Conservation (phyloP, 2,329 filamentous ascomycete genomes). For the Apiospora arundinis region DNA sequence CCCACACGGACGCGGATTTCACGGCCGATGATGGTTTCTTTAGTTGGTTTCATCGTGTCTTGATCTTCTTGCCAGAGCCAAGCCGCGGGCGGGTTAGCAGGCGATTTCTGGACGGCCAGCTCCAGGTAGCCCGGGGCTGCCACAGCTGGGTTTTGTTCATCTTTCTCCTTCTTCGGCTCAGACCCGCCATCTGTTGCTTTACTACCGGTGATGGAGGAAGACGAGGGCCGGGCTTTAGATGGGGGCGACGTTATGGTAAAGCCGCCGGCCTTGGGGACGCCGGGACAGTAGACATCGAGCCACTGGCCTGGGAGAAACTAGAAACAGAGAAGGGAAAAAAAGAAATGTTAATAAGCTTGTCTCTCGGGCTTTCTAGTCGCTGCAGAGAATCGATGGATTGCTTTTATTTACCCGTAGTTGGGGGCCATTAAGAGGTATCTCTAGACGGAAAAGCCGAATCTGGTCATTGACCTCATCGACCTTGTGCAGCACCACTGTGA, state of each 20-base stretch:
- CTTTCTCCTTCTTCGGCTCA: neutral
- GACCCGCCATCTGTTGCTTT: too few relatives aligned
- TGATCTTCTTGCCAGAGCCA: constrained; percentile 70
- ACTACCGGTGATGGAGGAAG: constrained; percentile 26
- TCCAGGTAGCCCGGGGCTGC: constrained; percentile 63
- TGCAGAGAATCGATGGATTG: constrained; percentile 22
- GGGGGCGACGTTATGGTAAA: constrained; percentile 88
- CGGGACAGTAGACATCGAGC: constrained; percentile 82
- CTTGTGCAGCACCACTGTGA: constrained; percentile 64
- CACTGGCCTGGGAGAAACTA: constrained; percentile 86
- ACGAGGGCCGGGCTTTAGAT: constrained; percentile 50
- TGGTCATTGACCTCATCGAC: constrained; percentile 70
- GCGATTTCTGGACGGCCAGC: constrained; percentile 77
- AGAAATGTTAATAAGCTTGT: neutral
- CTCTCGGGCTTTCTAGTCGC: neutral
- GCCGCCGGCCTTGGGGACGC: constrained; percentile 73
- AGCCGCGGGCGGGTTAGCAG: constrained; percentile 72
- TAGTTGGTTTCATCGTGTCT: constrained; percentile 31
- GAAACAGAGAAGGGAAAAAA: neutral
- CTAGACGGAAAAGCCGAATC: constrained; percentile 72
- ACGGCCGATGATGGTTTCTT: constrained; percentile 58
- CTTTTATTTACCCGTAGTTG: constrained; percentile 52
- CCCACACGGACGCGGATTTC: constrained; percentile 74
- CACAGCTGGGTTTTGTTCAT: neutral
- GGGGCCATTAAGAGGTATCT: constrained; percentile 54